phyloP scores from a whole-genome alignment of 2,329 filamentous ascomycete genomes.

The Lasiodiplodia citricola region DNA sequence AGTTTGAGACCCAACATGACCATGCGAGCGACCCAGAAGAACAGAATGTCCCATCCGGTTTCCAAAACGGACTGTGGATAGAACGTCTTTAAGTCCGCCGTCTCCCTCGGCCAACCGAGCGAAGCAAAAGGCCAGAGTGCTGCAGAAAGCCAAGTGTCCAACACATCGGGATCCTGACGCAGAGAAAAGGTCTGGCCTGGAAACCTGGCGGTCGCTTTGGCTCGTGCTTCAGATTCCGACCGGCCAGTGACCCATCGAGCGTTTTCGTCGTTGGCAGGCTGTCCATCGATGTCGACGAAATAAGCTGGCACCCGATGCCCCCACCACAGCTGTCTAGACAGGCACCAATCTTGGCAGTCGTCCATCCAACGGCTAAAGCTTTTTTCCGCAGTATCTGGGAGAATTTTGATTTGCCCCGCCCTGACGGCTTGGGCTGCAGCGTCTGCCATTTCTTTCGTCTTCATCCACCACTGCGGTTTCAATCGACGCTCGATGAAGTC shows the following conservation, averaged over 20 bases:
- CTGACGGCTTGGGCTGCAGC: constrained; percentile 81
- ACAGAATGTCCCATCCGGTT: constrained; percentile 94
- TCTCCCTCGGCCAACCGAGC: constrained; percentile 28
- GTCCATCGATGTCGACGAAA: constrained; percentile 79
- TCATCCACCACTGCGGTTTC: constrained; percentile 99
- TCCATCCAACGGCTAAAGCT: constrained; percentile 89
- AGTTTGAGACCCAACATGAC: constrained; percentile 92
- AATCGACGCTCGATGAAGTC: constrained; percentile 93
- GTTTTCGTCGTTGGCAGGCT: constrained; percentile 63
- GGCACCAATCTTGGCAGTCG: constrained; percentile 91
- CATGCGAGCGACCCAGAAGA: constrained; percentile 96
- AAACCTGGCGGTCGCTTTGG: constrained; percentile 81
- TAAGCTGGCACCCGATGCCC: constrained; percentile 94
- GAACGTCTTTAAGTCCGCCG: constrained; percentile 25
- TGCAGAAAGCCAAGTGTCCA: constrained; percentile 96
- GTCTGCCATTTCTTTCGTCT: constrained; percentile 81
- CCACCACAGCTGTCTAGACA: constrained; percentile 96
- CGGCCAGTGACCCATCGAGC: constrained; percentile 83
- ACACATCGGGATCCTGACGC: constrained; percentile 84
- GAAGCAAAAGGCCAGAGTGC: constrained; percentile 58
- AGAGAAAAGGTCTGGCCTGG: constrained; percentile 81
- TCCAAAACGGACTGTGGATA: constrained; percentile 71
- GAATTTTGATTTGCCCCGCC: constrained; percentile 82
- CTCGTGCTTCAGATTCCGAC: constrained; percentile 76
- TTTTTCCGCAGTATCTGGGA: constrained; percentile 80